Conservation (phyloP, 805 yeast species). For the Starmerella apicola region DNA sequence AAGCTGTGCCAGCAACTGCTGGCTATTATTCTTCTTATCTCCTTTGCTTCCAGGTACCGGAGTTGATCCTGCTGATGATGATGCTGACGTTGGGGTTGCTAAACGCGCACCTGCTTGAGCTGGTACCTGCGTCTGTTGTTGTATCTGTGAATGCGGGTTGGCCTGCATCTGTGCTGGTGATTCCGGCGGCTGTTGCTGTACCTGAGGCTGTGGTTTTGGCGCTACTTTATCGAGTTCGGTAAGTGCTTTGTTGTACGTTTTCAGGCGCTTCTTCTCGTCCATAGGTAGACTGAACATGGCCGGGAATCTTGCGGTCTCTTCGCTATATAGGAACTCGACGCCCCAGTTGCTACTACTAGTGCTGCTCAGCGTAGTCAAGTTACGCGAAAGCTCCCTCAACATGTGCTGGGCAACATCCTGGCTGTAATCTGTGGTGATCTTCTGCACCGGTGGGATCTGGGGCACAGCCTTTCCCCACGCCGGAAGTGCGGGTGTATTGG, state of each 20-base stretch:
- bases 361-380: slow-evolving; percentile 8
- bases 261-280: slow-evolving; percentile 16
- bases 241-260: slow-evolving; percentile 11
- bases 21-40: slow-evolving; percentile 37
- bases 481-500: slow-evolving; percentile 14
- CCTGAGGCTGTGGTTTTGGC: not conserved
- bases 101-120: not conserved
- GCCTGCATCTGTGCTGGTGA: slow-evolving; percentile 26
- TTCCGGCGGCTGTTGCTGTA: not conserved
- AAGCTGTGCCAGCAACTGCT: slow-evolving; percentile 71
- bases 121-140: not conserved
- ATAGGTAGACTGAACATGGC: slow-evolving; percentile 19
- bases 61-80: not conserved
- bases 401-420: slow-evolving; percentile 1
- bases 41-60: slow-evolving; percentile 39
- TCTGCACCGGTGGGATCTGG: slow-evolving; percentile 10
- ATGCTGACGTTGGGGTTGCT: not conserved
- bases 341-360: slow-evolving; percentile 4
- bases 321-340: slow-evolving; percentile 9
- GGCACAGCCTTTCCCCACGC: slow-evolving; percentile 18
- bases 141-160: slow-evolving; percentile 4
- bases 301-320: slow-evolving; percentile 11
- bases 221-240: slow-evolving; percentile 15
- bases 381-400: slow-evolving; percentile 2
- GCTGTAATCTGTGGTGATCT: slow-evolving; percentile 3